Evolutionary conservation across 2,329 filamentous ascomycete genomes (phyloP).

Genomic region (Cercospora sp.): DNA sequence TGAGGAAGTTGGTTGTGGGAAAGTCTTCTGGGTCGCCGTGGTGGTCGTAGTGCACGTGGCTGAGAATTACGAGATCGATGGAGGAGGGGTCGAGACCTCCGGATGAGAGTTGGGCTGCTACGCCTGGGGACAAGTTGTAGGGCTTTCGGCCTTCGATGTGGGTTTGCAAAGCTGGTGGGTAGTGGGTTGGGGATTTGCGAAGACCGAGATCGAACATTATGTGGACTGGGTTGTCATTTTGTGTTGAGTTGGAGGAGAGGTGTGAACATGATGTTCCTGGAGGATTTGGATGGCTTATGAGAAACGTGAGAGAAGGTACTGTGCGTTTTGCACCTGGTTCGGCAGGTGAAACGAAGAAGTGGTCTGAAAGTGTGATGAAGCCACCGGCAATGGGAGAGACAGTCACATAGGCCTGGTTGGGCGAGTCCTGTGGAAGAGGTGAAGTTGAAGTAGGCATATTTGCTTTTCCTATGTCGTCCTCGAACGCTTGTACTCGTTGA

Average conservation of each 20-base stretch:
- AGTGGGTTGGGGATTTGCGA: slow-evolving; percentile 48
- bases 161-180: slow-evolving; percentile 46
- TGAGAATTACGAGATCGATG: slow-evolving; percentile 49
- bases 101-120: slow-evolving; percentile 40
- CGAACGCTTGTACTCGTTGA: neutral
- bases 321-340: slow-evolving; percentile 47
- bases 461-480: neutral
- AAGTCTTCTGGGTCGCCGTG: slow-evolving; percentile 58
- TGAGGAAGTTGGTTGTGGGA: slow-evolving; percentile 49
- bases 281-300: slow-evolving; percentile 50
- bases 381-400: slow-evolving; percentile 37
- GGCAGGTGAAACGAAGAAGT: slow-evolving; percentile 38
- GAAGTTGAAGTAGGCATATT: slow-evolving; percentile 2
- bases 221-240: slow-evolving; percentile 32
- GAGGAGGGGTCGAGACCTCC: slow-evolving; percentile 42
- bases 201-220: slow-evolving; percentile 58
- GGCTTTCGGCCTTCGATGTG: slow-evolving; percentile 52
- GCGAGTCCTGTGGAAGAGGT: slow-evolving; percentile 27
- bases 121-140: slow-evolving; percentile 48
- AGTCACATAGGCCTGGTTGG: slow-evolving; percentile 34
- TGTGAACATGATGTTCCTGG: slow-evolving; percentile 1
- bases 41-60: slow-evolving; percentile 60
- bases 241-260: slow-evolving; percentile 7
- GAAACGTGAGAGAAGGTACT: slow-evolving; percentile 56
- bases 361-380: slow-evolving; percentile 35